phyloP scores from a whole-genome alignment of 2,329 filamentous ascomycete species.

The Aspergillus arachidicola region DNA sequence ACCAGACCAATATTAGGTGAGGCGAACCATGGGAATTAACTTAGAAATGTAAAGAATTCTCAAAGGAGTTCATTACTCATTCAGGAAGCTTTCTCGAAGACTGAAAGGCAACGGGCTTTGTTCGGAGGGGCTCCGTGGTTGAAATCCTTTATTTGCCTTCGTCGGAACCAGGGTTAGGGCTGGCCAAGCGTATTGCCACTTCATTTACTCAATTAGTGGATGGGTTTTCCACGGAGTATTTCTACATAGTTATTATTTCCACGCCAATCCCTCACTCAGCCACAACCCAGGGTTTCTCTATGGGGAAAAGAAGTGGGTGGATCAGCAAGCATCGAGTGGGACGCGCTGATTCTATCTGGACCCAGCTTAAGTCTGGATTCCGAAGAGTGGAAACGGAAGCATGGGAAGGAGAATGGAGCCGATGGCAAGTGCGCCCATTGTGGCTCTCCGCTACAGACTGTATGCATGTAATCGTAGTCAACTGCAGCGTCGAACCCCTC shows the following conservation, averaged over 20 bases:
- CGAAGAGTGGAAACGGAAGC: not conserved
- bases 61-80: not conserved
- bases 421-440: not conserved
- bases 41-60: not conserved
- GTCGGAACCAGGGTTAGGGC: slow-evolving; percentile 9
- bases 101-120: not conserved
- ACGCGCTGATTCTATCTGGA: too few species aligned
- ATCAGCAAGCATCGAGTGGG: not conserved
- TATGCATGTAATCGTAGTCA: not conserved
- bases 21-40: not conserved
- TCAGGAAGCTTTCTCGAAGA: slow-evolving; percentile 1
- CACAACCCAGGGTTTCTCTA: not conserved
- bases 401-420: not conserved
- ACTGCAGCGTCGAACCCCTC: not conserved
- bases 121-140: not conserved
- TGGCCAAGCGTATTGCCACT: not conserved
- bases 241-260: not conserved
- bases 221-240: not conserved
- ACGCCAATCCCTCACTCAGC: not conserved
- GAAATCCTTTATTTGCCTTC: slow-evolving; percentile 3
- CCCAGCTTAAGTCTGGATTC: not conserved
- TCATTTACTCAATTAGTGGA: fast-evolving
- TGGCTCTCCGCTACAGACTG: not conserved
- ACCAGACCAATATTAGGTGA: not conserved
- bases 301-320: not conserved